phyloP scores from a whole-genome alignment of 345 rosid species.

The Nasturtium officinale region DNA sequence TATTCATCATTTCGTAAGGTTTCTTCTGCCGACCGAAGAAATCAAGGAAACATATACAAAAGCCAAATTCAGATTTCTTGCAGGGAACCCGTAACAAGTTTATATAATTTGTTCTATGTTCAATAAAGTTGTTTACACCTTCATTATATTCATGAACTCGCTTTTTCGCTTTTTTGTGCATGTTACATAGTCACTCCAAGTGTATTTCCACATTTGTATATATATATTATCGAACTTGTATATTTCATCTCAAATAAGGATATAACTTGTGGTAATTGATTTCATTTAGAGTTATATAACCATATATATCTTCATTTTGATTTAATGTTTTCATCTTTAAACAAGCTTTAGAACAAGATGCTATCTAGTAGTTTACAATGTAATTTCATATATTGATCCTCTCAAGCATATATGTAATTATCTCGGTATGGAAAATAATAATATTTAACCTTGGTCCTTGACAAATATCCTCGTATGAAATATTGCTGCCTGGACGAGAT shows the following conservation, averaged over 20 bases:
- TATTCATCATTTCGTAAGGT: constrained; percentile 1
- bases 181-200: constrained; percentile 18
- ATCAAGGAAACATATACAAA: constrained; percentile 18
- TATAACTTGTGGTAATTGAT: not conserved
- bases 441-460: not conserved
- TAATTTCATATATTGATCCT: constrained; percentile 7
- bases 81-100: constrained; percentile 22
- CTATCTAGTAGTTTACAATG: not conserved
- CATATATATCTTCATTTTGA: not conserved
- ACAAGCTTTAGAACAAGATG: not conserved
- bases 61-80: not conserved
- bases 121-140: not conserved
- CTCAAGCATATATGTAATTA: not conserved
- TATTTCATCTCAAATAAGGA: constrained; percentile 4
- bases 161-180: constrained; percentile 17
- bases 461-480: not conserved
- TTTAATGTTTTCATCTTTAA: not conserved
- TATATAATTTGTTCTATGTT: constrained; percentile 12
- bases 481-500: not conserved
- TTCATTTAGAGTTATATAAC: not conserved
- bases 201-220: constrained; percentile 1
- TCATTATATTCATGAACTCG: constrained; percentile 10
- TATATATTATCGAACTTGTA: constrained; percentile 1
- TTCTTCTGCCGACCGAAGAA: constrained; percentile 30
- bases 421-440: no score